Conservation (phyloP, 345 rosid genomes). For the Citrus hindsii region DNA sequence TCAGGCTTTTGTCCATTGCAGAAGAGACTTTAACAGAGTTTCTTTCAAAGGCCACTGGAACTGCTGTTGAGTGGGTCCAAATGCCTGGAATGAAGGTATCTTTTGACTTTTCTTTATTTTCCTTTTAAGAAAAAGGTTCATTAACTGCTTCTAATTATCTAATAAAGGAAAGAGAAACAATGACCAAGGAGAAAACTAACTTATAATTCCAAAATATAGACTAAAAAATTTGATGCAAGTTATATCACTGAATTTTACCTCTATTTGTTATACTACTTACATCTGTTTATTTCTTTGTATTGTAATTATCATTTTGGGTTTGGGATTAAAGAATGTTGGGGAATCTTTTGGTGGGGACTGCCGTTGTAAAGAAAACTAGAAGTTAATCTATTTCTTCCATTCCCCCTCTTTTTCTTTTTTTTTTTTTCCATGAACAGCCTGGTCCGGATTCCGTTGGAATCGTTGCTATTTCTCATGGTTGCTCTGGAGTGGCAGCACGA, state of each 20-base stretch:
- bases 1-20: slow-evolving; percentile 99
- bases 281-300: not conserved
- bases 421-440: slow-evolving; percentile 57
- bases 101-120: slow-evolving; percentile 4
- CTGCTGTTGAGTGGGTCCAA: slow-evolving; percentile 99
- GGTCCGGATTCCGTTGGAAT: slow-evolving; percentile 99
- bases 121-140: not conserved
- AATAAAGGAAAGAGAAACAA: not conserved
- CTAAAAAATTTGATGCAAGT: not conserved
- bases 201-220: not conserved
- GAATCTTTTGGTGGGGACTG: not conserved
- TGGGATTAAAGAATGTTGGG: not conserved
- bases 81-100: slow-evolving; percentile 99
- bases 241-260: not conserved
- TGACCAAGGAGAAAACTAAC: not conserved
- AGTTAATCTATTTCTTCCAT: not conserved
- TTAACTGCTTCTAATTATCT: not conserved
- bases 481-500: slow-evolving; percentile 99
- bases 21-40: slow-evolving; percentile 99
- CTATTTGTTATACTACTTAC: not conserved
- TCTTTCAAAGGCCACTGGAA: slow-evolving; percentile 99
- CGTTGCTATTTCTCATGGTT: slow-evolving; percentile 99
- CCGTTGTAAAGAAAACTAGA: not conserved
- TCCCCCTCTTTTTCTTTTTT: not conserved
- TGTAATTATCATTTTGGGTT: too few relatives aligned